phyloP scores from a whole-genome alignment of 768 basidiomycete genomes.

The Sarcodon sp. region DNA sequence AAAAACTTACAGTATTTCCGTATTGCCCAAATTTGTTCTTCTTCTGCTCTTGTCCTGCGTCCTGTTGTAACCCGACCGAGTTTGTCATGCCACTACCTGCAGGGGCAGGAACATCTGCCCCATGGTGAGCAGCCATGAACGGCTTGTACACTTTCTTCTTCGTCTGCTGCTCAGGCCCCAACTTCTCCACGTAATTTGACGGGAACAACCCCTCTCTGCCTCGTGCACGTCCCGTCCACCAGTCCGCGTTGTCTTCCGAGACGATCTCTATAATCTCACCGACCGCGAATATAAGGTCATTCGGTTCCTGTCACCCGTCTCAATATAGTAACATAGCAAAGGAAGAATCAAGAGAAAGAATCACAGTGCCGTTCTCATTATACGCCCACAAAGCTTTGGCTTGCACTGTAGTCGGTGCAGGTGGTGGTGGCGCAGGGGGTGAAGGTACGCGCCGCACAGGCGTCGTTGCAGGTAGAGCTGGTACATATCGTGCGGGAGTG shows the following conservation, averaged over 20 bases:
- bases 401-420: constrained; percentile 8
- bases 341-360: constrained; percentile 7
- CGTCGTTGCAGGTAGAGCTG: neutral
- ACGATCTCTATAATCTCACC: constrained; percentile 74
- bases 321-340: neutral
- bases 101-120: too few species aligned
- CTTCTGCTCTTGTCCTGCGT: constrained; percentile 27
- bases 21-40: constrained; percentile 44
- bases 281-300: constrained; percentile 65
- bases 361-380: constrained; percentile 42
- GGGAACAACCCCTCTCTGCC: constrained; percentile 71
- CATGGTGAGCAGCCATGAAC: too few species aligned
- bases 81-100: constrained; percentile 4
- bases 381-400: constrained; percentile 58
- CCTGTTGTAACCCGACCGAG: constrained; percentile 28
- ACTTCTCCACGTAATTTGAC: constrained; percentile 56
- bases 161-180: constrained; percentile 16
- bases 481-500: neutral
- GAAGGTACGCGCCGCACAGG: constrained; percentile 4
- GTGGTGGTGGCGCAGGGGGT: constrained; percentile 3
- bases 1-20: constrained; percentile 28
- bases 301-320: constrained; percentile 37
- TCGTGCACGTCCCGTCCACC: constrained; percentile 68
- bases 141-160: constrained; percentile 8
- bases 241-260: constrained; percentile 72